Conservation (phyloP, 306 rosid genomes). For the Biancaea sappan region DNA sequence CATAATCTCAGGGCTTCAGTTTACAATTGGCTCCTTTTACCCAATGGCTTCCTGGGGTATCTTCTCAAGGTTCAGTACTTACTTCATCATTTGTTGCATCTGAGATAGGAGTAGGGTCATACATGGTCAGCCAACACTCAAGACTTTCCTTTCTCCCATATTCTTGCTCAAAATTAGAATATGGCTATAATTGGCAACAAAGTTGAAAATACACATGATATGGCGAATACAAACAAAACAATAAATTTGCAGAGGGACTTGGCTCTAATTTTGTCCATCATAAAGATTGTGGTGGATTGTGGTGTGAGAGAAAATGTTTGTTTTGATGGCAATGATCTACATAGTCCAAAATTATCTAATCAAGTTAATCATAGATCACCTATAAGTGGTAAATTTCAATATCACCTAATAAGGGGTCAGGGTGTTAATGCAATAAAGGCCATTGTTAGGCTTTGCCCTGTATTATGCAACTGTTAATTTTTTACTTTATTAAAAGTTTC, state of each 20-base stretch:
- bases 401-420: constrained; percentile 89
- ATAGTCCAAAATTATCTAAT: constrained; percentile 58
- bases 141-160: constrained; percentile 69
- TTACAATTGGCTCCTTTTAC: constrained; percentile 94
- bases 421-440: constrained; percentile 70
- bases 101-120: constrained; percentile 62
- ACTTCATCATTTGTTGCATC: constrained; percentile 46
- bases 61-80: constrained; percentile 58
- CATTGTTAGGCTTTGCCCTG: constrained; percentile 19
- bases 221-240: constrained; percentile 50
- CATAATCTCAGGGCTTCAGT: constrained; percentile 80
- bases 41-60: constrained; percentile 57
- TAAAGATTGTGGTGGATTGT: constrained; percentile 36
- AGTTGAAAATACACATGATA: constrained; percentile 40
- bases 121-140: constrained; percentile 57
- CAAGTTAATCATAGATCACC: constrained; percentile 61
- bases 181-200: constrained; percentile 53
- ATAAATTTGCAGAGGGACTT: constrained; percentile 48
- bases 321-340: constrained; percentile 67
- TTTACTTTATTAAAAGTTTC: too few relatives aligned
- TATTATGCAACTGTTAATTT: constrained; percentile 26
- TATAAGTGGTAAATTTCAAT: constrained; percentile 82
- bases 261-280: constrained; percentile 47
- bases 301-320: constrained; percentile 52
- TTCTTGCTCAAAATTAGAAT: constrained; percentile 66